Evolutionary conservation across 2,329 filamentous ascomycete genomes (phyloP).

Genomic region (Alternaria solani): DNA sequence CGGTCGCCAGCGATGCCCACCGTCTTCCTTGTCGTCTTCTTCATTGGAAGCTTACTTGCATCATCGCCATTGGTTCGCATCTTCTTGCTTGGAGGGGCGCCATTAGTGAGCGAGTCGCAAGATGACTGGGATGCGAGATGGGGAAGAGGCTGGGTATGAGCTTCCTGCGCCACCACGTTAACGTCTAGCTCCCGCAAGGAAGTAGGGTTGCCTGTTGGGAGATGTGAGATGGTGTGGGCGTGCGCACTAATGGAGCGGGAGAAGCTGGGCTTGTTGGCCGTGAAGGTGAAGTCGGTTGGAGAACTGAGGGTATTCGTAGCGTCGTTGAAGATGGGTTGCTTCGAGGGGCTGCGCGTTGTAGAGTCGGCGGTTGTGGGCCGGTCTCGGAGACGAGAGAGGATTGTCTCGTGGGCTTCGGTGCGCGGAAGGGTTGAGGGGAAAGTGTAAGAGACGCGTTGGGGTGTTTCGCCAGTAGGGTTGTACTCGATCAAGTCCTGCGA

Average conservation of each 20-base stretch:
- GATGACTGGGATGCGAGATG: slow-evolving; percentile 41
- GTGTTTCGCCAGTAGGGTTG: slow-evolving; percentile 83
- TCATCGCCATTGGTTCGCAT: slow-evolving; percentile 47
- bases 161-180: slow-evolving; percentile 52
- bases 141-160: slow-evolving; percentile 42
- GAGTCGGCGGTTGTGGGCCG: slow-evolving; percentile 41
- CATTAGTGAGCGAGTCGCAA: slow-evolving; percentile 35
- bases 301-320: slow-evolving; percentile 49
- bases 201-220: slow-evolving; percentile 24
- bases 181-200: slow-evolving; percentile 59
- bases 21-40: slow-evolving; percentile 53
- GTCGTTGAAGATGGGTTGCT: slow-evolving; percentile 64
- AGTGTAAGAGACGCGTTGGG: slow-evolving; percentile 80
- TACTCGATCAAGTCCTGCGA: slow-evolving; percentile 78
- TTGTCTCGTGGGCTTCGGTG: slow-evolving; percentile 69
- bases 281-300: slow-evolving; percentile 37
- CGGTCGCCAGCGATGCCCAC: slow-evolving; percentile 50
- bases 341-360: slow-evolving; percentile 53
- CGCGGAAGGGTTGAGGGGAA: slow-evolving; percentile 81
- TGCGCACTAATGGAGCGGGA: slow-evolving; percentile 40
- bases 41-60: slow-evolving; percentile 55
- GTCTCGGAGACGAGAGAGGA: slow-evolving; percentile 60
- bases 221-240: slow-evolving; percentile 31
- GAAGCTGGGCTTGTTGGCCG: slow-evolving; percentile 32
- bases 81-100: slow-evolving; percentile 55